A percentile compares a stretch with the other conserved stretches of the same genome.
These are phyloP conservation scores for Daldinia childiae DNA, from an alignment of 495 filamentous ascomycete genomes.

Conservation along the genomic window DNA sequence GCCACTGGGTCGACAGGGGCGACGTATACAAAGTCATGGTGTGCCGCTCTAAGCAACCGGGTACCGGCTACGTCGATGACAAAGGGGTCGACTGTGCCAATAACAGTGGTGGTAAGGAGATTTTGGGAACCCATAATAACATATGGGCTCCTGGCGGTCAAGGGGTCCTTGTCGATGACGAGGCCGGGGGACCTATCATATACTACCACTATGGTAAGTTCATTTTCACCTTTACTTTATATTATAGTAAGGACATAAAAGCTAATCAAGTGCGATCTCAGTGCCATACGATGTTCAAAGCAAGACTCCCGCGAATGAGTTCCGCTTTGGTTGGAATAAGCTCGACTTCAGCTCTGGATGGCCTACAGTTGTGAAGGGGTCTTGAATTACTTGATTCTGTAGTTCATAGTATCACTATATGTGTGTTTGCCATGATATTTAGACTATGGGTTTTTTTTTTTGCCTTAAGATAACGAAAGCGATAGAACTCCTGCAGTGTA, in stretches of 20 bases:
- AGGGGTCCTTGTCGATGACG: slow-evolving; percentile 46
- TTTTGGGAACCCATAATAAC: slow-evolving; percentile 65
- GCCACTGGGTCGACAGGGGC: slow-evolving; percentile 57
- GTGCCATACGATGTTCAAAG: slow-evolving; percentile 52
- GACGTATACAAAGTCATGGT: slow-evolving; percentile 72
- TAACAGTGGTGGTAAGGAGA: slow-evolving; percentile 65
- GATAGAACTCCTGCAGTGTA: too few relatives aligned
- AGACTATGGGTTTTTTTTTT: too few relatives aligned
- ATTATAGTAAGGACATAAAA: background rate
- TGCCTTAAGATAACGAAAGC: too few relatives aligned
- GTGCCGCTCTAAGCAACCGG: slow-evolving; percentile 62
- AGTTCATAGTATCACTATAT: background rate
- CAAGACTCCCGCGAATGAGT: slow-evolving; percentile 25
- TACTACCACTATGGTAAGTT: slow-evolving; percentile 70
- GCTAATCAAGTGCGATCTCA: background rate
- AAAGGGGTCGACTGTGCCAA: slow-evolving; percentile 61
- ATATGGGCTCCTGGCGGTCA: slow-evolving; percentile 76
- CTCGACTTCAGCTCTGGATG: slow-evolving; percentile 70
- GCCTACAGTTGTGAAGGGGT: slow-evolving; percentile 55
- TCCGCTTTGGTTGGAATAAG: slow-evolving; percentile 69
- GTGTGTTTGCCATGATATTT: too few relatives aligned
- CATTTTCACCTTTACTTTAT: background rate
- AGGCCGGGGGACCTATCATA: slow-evolving; percentile 53
- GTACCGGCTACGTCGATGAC: slow-evolving; percentile 66
- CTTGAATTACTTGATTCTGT: background rate